phyloP scores from a whole-genome alignment of 2,329 filamentous ascomycete species.

The Dactylonectria estremocensis region DNA sequence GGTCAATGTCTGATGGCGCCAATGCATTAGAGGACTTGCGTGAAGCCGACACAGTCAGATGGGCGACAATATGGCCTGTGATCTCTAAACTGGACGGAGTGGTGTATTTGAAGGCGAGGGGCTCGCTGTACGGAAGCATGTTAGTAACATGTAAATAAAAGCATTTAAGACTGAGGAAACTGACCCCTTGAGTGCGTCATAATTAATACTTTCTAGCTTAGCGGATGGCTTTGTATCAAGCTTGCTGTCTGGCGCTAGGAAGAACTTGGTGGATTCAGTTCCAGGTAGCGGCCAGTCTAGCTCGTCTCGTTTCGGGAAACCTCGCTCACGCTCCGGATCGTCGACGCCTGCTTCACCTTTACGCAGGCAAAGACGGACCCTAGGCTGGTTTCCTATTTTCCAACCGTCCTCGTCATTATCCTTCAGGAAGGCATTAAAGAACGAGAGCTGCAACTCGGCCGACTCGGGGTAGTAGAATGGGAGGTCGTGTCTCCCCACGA shows the following conservation, averaged over 20 bases:
- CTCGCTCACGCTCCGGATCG: conserved; percentile 71
- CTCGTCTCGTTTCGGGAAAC: conserved; percentile 69
- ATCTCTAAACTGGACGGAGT: conserved; percentile 73
- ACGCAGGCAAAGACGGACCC: conserved; percentile 73
- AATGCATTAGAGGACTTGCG: conserved; percentile 59
- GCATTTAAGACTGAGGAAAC: background rate
- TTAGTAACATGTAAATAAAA: background rate
- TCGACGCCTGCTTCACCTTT: conserved; percentile 79
- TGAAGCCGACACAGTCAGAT: conserved; percentile 75
- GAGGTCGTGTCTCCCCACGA: conserved; percentile 79
- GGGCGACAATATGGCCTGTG: conserved; percentile 77
- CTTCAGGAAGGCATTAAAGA: conserved; percentile 81
- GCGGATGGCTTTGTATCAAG: background rate
- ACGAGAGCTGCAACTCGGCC: conserved; percentile 76
- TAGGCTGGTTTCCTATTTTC: conserved; percentile 66
- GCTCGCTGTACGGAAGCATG: conserved; percentile 18
- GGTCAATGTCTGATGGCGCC: conserved; percentile 65
- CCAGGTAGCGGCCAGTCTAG: conserved; percentile 77
- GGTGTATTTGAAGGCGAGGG: conserved; percentile 67
- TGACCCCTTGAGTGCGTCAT: conserved; percentile 3
- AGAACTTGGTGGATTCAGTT: conserved; percentile 75
- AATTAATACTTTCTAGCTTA: background rate
- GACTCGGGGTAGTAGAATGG: conserved; percentile 81
- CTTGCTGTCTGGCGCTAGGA: conserved; percentile 63
- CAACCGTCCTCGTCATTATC: conserved; percentile 74